These are phyloP conservation scores for Nicotiana sylvestris DNA, from an alignment of 257 asterid genomes.

Conservation along the genomic window DNA sequence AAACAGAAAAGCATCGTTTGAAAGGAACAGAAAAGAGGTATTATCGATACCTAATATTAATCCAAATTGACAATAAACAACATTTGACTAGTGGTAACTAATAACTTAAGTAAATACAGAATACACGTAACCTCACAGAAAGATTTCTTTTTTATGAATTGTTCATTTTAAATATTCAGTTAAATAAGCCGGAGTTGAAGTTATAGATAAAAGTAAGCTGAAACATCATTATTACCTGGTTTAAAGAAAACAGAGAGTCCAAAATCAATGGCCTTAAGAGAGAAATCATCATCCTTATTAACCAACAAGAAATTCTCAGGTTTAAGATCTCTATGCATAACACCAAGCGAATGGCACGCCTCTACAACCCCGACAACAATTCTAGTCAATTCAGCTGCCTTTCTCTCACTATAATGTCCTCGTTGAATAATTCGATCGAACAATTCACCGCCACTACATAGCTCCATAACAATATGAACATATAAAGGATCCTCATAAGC, in stretches of 20 bases:
- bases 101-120: too few relatives aligned
- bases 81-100: too few relatives aligned
- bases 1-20: too few relatives aligned
- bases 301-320: constrained; percentile 17
- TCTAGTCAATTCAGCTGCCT: constrained; percentile 16
- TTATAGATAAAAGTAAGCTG: neutral
- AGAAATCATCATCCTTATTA: constrained; percentile 11
- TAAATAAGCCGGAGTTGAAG: neutral
- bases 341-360: constrained; percentile 18
- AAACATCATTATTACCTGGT: constrained; percentile 3
- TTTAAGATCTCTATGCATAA: constrained; percentile 21
- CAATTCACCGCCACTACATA: constrained; percentile 2
- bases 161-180: too few relatives aligned
- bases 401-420: constrained; percentile 18
- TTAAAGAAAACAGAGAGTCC: constrained; percentile 9
- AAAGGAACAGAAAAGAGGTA: too few relatives aligned
- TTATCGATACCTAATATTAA: too few relatives aligned
- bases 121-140: too few relatives aligned
- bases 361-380: constrained; percentile 18
- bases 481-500: constrained; percentile 15
- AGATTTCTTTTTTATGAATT: too few relatives aligned
- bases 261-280: constrained; percentile 12
- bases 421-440: constrained; percentile 13
- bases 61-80: too few relatives aligned
- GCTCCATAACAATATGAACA: constrained; percentile 20